Evolutionary conservation across 257 asterid genomes (phyloP), one percentile per base, ranked within the genome.

Genomic region (Plantago elongata): DNA sequence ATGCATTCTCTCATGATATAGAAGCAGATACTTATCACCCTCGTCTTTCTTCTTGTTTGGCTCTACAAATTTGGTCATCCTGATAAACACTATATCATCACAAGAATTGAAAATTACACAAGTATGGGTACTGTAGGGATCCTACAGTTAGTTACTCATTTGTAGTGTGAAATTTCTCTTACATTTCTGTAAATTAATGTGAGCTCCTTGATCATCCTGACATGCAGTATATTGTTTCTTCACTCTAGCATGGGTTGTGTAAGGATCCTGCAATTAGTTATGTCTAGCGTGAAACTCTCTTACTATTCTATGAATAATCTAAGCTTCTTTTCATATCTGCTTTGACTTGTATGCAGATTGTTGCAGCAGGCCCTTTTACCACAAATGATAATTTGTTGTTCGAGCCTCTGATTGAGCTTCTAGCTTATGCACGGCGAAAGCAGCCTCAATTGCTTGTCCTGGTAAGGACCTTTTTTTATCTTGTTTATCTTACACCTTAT

Each of bases 341-440:
- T 64, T 72, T 65, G 16, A 59, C 60, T n/a, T 63, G 2, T 65
- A 51, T 62, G 76, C 84, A 89, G 99, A 82, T 93, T 72, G 81
- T 89, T 72, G 99, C 99, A 67, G 94, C 95, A 11, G 99, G 97
- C 47, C 97, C 96, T 74, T 89, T 81, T 69, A 87, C 97, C 68
- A 89, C 99, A 0, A 84, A 75, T 44, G 95, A 93, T 68, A 87
- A 93, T 70, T 73, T 93, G 67, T 70, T 82, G 64, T 93, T 93
- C 77, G 94, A 89, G 78, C 99, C 97, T 69, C 84, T 93, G 40
- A 61, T 54, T 45, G 99, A 93, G 74, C 91, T 93, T 74, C 84
- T 93, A 59, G 84, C 90, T 8, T 93, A 93, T 74, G 95, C 96
- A 52, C 84, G 81, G 57, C 75, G 97, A 57, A 87, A 85, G 81